Conservation (phyloP, 768 basidiomycete species). For the Boletus rubroflammeus region DNA sequence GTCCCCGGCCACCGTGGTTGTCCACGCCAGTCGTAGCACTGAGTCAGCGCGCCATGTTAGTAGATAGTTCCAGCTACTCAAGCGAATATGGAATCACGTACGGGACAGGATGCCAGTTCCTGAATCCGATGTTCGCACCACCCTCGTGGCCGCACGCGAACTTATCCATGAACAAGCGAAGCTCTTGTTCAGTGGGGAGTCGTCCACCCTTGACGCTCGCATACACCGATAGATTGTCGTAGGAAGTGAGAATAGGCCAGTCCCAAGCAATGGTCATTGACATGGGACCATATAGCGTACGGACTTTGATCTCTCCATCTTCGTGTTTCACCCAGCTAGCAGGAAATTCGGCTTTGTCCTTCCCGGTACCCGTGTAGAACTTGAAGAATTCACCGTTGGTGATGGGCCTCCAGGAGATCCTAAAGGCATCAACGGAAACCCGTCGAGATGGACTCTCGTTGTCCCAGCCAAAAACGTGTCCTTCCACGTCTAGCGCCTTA, state of each 20-base stretch:
- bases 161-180: conserved; percentile 72
- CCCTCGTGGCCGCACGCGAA: conserved; percentile 73
- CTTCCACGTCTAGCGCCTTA: conserved; percentile 37
- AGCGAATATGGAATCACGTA: conserved; percentile 38
- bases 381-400: conserved; percentile 83
- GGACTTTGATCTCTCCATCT: conserved; percentile 46
- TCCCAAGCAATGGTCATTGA: conserved; percentile 68
- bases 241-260: conserved; percentile 86
- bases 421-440: conserved; percentile 64
- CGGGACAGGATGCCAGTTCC: conserved; percentile 94
- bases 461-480: conserved; percentile 91
- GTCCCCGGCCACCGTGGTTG: conserved; percentile 52
- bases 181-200: conserved; percentile 86
- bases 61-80: not conserved
- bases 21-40: conserved; percentile 68
- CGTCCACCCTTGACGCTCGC: conserved; percentile 89
- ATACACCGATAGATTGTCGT: conserved; percentile 73
- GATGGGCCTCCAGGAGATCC: conserved; percentile 80
- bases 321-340: conserved; percentile 23
- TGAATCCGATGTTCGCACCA: conserved; percentile 80
- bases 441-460: conserved; percentile 75
- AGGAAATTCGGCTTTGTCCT: conserved; percentile 38
- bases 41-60: not conserved
- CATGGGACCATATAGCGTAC: conserved; percentile 85
- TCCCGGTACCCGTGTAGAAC: conserved; percentile 50